Evolutionary conservation across 331 rosid species (phyloP).

Genomic region (Telfairia occidentalis): DNA sequence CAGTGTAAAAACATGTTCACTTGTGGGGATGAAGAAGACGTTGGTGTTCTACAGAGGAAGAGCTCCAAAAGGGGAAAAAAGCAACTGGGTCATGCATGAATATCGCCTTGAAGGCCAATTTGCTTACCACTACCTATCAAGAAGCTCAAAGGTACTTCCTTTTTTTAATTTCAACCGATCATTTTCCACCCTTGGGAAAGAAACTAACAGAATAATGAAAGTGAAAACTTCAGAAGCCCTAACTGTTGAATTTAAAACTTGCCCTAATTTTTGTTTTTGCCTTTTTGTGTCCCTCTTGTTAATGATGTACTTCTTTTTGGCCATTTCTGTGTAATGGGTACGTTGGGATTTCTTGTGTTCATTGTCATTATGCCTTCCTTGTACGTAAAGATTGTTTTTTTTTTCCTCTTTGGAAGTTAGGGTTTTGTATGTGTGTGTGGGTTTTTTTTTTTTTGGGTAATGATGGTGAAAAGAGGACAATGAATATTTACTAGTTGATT

Average conservation of each 20-base stretch:
- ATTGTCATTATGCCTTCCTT: neutral
- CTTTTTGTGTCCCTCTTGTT: neutral
- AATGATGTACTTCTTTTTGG: neutral
- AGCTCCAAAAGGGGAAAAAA: constrained; percentile 89
- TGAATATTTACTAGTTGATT: too few relatives aligned
- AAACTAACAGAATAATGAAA: too few relatives aligned
- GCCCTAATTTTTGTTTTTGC: neutral
- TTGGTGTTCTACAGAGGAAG: constrained; percentile 80
- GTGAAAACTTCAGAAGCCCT: neutral
- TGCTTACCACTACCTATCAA: constrained; percentile 74
- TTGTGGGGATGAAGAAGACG: constrained; percentile 96
- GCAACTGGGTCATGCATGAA: constrained; percentile 98
- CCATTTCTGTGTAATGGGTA: neutral
- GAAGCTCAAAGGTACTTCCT: constrained; percentile 45
- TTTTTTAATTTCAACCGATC: neutral
- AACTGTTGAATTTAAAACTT: neutral
- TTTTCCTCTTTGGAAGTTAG: neutral
- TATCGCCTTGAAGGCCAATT: constrained; percentile 91
- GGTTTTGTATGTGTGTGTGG: neutral
- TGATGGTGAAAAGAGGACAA: too few relatives aligned
- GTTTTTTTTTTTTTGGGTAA: too few relatives aligned
- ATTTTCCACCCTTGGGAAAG: too few relatives aligned
- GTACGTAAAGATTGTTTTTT: neutral
- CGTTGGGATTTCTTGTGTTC: neutral
- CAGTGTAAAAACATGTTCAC: constrained; percentile 50